Evolutionary conservation across 2,329 filamentous ascomycete genomes (phyloP), one percentile per base, ranked within the genome.

Genomic region (Amesomyces nigricolor): DNA sequence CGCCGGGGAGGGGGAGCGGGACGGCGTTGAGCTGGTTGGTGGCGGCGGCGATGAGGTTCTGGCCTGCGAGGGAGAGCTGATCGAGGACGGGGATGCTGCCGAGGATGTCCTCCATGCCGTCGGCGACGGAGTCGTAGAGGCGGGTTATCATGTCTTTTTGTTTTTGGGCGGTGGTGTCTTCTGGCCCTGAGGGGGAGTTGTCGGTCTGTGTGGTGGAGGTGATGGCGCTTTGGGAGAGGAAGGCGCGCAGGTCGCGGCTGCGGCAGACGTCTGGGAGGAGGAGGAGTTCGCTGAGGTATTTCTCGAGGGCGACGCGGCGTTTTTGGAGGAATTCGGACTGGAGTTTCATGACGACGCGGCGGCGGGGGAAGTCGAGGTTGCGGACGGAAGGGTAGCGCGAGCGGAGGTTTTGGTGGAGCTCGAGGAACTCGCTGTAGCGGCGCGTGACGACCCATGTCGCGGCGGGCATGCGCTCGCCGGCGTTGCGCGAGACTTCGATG

Each of bases 71-170:
- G 0, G 91, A 96, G 6, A 99, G 81, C 68, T 97, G 94, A 65
- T 99, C 94, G 30, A 99, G 79, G 0, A 96, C 91, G 1, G 94
- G 90, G 43, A 97, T 92, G 67, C 96, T 97, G 54, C 94, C 94
- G 3, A 99, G 76, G 53, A 99, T 95, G 64, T 99, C 94, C 68
- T 99, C 94, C 87, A 99, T 95, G 35, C 95, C 94, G 67, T 99
- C 94, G 0, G 92, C 89, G 19, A 99, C 92, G 0, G 92, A 97
- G 68, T 95, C 95, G 73, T 97, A 99, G 47, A 99, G 84, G 4
- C 94, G 85, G 0, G 89, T 91, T 61, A 99, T 94, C 69, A 99
- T 91, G 68, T 97, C 89, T 68, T 81, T 87, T 70, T 88, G 88
- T 63, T 82, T 88, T 13, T 35, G 32, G 42, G 47, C 43, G 53